phyloP scores from a whole-genome alignment of 352 stramenopile species.

The Phytophthora tubulina region DNA sequence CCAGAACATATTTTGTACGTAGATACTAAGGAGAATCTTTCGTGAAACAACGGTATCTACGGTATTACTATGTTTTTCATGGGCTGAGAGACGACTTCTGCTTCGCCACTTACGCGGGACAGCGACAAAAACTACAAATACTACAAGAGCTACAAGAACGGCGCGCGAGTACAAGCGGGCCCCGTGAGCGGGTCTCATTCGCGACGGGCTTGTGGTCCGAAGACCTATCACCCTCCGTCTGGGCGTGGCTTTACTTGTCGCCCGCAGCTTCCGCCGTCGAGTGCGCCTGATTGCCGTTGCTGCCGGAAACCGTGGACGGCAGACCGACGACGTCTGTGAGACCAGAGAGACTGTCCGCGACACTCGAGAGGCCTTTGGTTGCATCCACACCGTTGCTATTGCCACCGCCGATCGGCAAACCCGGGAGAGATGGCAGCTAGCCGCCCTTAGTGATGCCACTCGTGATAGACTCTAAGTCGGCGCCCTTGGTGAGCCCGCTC shows the following conservation, averaged over 20 bases:
- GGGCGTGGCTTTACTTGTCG: not conserved
- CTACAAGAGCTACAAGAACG: no score
- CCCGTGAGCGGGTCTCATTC: no score
- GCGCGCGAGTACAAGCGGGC: no score
- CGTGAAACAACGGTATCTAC: no score
- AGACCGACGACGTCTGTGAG: not conserved
- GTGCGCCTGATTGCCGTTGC: not conserved
- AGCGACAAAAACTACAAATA: no score
- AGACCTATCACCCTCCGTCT: not conserved
- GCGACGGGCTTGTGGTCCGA: not conserved
- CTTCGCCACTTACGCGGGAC: no score
- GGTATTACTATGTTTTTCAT: no score
- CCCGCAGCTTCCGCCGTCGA: not conserved
- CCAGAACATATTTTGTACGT: no score
- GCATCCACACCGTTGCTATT: not conserved
- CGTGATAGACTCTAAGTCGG: not conserved
- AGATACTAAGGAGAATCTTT: no score
- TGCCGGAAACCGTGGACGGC: not conserved
- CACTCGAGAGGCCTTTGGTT: not conserved
- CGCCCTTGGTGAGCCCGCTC: not conserved
- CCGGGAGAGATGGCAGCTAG: not conserved
- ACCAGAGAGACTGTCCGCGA: not conserved
- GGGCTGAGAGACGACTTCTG: no score
- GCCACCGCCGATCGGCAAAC: not conserved
- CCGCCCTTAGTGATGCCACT: not conserved